Base-by-base conservation (phyloP, 2,329 filamentous ascomycete species). In the Sporothrix protearum region DNA sequence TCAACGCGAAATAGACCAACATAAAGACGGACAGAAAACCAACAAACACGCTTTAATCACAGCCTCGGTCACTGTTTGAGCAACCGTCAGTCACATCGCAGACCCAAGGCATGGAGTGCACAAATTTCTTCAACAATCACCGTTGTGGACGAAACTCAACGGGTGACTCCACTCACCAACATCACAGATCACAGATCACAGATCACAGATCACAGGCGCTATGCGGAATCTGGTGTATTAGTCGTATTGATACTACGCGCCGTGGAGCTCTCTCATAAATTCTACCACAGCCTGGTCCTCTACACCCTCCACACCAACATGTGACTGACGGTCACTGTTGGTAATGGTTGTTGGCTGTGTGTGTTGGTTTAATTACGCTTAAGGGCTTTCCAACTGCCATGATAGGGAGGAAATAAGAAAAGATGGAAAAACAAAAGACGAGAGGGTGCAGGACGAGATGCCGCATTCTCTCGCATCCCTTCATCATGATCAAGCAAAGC, bases 361-460 rank as follows among this genome's bases (percentile, higher is more conserved):
- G 59, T 64, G 59, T 64, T 64, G 59, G 36, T 45, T 45, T 64
- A 64, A 64, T 64, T 64, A 28, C 30, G 22, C 16, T 28, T 64
- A 36, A 36, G 36, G 36, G 28, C 22, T 28, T 45, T 22, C 12
- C n/a, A 16, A 28, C 59, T 64, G 59, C 59, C 59, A 45, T 19
- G 28, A 64, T 45, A 64, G 36, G 59, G 59, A 64, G 59, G 59
- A 45, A 25, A 39, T 45, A 64, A 64, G 36, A 64, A 2, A 22
- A 16, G 4, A 2, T 28, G n/a, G 16, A n/a, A 63, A 28, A 5
- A 45, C n/a, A n/a, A 45, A 45, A 19, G 59, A 12, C 36, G 36
- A 59, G n/a, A 22, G 25, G 22, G 4, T 14, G 4, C 19, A 6
- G 28, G 33, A 36, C 53, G 4, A 57, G 33, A 16, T 22, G 55